These are phyloP conservation scores for Beauveria scarabaeidicola DNA, from an alignment of 2,329 filamentous ascomycete species.

Conservation along the genomic window DNA sequence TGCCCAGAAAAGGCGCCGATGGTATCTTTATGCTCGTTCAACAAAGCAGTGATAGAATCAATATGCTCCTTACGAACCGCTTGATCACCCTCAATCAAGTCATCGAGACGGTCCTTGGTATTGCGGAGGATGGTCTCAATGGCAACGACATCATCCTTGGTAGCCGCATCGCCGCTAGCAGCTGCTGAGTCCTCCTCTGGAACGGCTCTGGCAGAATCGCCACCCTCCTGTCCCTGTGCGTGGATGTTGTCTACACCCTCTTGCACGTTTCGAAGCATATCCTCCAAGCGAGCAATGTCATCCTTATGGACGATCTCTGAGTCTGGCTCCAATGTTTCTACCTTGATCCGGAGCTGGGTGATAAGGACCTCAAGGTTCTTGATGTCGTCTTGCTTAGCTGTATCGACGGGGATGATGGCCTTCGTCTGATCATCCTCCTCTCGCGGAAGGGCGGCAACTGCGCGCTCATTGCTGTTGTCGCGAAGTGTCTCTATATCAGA, in stretches of 20 bases:
- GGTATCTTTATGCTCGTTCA: slow-evolving; percentile 67
- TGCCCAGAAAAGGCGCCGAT: slow-evolving; percentile 58
- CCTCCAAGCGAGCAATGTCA: slow-evolving; percentile 48
- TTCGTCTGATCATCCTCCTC: slow-evolving; percentile 17
- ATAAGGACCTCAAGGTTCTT: slow-evolving; percentile 81
- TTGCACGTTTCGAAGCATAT: slow-evolving; percentile 41
- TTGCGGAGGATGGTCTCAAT: slow-evolving; percentile 87
- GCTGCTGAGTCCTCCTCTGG: slow-evolving; percentile 9
- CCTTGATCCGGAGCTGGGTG: slow-evolving; percentile 71
- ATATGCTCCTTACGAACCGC: slow-evolving; percentile 58
- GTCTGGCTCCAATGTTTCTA: slow-evolving; percentile 48
- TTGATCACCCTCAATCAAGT: slow-evolving; percentile 64
- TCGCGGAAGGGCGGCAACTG: slow-evolving; percentile 34
- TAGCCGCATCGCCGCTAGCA: slow-evolving; percentile 29
- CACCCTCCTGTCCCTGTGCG: slow-evolving; percentile 24
- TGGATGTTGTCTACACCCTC: slow-evolving; percentile 38
- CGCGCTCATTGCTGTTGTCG: slow-evolving; percentile 37
- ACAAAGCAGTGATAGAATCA: slow-evolving; percentile 54
- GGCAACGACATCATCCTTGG: slow-evolving; percentile 74
- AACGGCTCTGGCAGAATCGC: slow-evolving; percentile 15
- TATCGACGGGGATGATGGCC: slow-evolving; percentile 34
- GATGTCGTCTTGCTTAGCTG: slow-evolving; percentile 62
- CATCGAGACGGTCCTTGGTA: slow-evolving; percentile 80
- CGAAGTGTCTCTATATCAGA: slow-evolving; percentile 69
- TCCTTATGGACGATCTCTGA: slow-evolving; percentile 33